Base-by-base conservation (phyloP, 257 asterid genomes). In the Leonotis leonurus region DNA sequence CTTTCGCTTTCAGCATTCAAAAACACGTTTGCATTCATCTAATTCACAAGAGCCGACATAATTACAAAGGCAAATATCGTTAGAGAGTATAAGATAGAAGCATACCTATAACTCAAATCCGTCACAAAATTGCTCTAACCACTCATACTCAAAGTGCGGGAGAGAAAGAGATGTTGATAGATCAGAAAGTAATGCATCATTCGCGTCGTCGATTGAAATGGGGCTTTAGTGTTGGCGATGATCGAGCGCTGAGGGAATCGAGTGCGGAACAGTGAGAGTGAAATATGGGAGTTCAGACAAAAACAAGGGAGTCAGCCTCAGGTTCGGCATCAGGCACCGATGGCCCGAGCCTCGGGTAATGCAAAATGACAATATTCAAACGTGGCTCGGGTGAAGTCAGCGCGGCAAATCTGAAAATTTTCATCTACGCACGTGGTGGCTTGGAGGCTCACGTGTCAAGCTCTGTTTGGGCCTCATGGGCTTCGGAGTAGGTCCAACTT, bases 321-420 rank as follows among this genome's bases (percentile, higher is more conserved):
- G n/a, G n/a, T n/a, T n/a, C n/a, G n/a, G n/a, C n/a, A n/a, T n/a
- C n/a, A 61, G 77, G 73, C 40, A 70, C 70, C 79, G 80, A 44
- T 0, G 14, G 0, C 10, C 65, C 81, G 73, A 78, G 73, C 84
- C 89, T 85, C 27, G 83, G 71, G 69, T 64, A 35, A 35, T 8
- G 82, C 10, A n/a, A n/a, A 56, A 66, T 30, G 92, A 83, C 96
- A 81, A 82, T 68, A 64, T 81, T 73, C 88, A 79, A 81, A 74
- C 79, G 87, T 72, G 80, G 33, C 68, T 68, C 72, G 80, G 75
- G 53, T 54, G 70, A 68, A 67, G 71, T 59, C 27, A 78, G 91
- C 90, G 90, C 94, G 94, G 87, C 82, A 80, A 81, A 75, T 68
- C 77, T 65, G n/a, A 73, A 33, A 71, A 27, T 27, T 56, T n/a